Conservation (phyloP, 306 rosid genomes). For the Cucumis melo region DNA sequence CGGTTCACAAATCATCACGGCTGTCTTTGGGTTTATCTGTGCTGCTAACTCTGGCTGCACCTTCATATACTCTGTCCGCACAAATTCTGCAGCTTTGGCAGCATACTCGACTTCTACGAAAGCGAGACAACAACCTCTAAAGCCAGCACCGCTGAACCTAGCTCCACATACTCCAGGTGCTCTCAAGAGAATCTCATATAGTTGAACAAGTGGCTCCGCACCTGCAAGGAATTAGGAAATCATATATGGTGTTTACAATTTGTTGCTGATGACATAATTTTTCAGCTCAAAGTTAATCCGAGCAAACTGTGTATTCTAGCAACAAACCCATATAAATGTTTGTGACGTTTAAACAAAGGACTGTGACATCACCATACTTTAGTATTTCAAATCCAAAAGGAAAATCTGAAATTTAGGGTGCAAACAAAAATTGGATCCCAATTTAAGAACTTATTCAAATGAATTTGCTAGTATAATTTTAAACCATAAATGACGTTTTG, state of each 20-base stretch:
- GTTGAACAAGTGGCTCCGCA: conserved; percentile 62
- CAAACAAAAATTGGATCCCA: too few species aligned
- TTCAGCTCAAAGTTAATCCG: too few species aligned
- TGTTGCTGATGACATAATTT: not conserved
- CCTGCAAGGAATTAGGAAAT: conserved; percentile 23
- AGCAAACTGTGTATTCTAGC: not conserved
- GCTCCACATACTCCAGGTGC: conserved; percentile 86
- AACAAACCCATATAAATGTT: not conserved
- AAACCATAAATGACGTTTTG: too few species aligned
- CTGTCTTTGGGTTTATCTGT: conserved; percentile 16
- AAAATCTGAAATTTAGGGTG: not conserved
- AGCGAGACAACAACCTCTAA: conserved; percentile 88
- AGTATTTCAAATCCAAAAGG: not conserved
- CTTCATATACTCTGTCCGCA: conserved; percentile 45
- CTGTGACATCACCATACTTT: not conserved
- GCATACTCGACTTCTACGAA: conserved; percentile 58
- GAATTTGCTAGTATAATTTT: too few species aligned
- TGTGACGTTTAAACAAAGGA: not conserved
- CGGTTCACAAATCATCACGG: conserved; percentile 60
- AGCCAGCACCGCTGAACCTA: conserved; percentile 94
- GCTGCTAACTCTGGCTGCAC: conserved; percentile 52
- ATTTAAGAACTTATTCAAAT: too few species aligned
- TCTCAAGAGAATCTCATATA: conserved; percentile 58
- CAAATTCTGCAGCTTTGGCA: conserved; percentile 59
- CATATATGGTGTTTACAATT: not conserved